These are phyloP conservation scores for Thelonectria blattea DNA, from an alignment of 2,329 filamentous ascomycete species.

Conservation along the genomic window DNA sequence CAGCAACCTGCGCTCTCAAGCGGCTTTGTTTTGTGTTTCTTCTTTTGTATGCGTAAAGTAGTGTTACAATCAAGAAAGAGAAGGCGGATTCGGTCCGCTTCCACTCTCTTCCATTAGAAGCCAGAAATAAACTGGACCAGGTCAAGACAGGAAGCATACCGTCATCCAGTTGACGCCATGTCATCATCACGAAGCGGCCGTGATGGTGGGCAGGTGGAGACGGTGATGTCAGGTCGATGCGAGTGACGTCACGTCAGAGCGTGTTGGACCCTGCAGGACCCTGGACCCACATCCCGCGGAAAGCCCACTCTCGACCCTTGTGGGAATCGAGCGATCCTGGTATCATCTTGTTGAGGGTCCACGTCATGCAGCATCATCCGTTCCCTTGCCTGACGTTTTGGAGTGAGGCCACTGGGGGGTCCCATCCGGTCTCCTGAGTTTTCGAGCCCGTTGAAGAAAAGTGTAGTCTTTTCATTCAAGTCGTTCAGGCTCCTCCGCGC, in stretches of 20 bases:
- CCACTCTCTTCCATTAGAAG: slow-evolving; percentile 24
- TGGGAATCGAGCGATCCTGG: slow-evolving; percentile 27
- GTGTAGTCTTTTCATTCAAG: neutral
- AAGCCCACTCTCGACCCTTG: slow-evolving; percentile 16
- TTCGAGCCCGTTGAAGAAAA: neutral
- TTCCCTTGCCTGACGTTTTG: slow-evolving; percentile 14
- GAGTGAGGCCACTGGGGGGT: slow-evolving; percentile 15
- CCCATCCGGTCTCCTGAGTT: neutral
- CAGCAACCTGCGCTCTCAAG: slow-evolving; percentile 16
- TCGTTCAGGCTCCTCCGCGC: slow-evolving; percentile 33
- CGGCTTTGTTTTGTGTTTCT: slow-evolving; percentile 13
- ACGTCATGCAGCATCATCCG: slow-evolving; percentile 40
- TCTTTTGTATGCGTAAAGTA: slow-evolving; percentile 13
- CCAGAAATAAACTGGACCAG: slow-evolving; percentile 26
- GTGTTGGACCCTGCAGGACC: slow-evolving; percentile 41
- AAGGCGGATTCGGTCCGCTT: slow-evolving; percentile 25
- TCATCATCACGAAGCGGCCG: slow-evolving; percentile 33
- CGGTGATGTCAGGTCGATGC: slow-evolving; percentile 39
- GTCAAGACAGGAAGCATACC: slow-evolving; percentile 16
- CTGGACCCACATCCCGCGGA: slow-evolving; percentile 34
- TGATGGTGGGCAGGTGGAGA: slow-evolving; percentile 12
- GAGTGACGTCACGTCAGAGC: slow-evolving; percentile 6
- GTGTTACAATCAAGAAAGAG: slow-evolving; percentile 23
- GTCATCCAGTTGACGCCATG: slow-evolving; percentile 33
- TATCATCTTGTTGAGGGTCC: slow-evolving; percentile 25